A percentile compares a stretch with the other conserved stretches of the same genome.
These are phyloP conservation scores for Apiotrichum porosum DNA, from an alignment of 1,284 basidiomycete genomes.

Conservation along the genomic window DNA sequence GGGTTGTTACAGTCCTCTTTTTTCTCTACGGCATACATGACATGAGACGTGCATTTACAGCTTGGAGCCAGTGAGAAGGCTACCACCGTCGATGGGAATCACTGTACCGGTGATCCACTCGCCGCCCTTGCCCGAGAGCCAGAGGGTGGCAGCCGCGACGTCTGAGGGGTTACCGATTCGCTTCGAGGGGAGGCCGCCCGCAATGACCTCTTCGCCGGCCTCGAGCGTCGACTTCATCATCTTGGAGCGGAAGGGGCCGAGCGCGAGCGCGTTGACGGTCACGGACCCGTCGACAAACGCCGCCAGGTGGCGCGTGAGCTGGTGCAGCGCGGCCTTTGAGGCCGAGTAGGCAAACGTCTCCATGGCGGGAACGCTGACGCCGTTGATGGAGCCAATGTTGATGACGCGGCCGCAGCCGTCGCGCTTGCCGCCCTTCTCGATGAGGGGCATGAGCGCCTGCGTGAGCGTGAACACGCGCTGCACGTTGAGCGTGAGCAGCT, in stretches of 20 bases:
- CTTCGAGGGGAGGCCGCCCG: constrained; percentile 53
- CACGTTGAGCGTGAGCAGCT: constrained; percentile 60
- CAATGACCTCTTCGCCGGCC: constrained; percentile 53
- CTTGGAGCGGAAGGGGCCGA: constrained; percentile 52
- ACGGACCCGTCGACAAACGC: constrained; percentile 61
- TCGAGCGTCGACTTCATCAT: constrained; percentile 61
- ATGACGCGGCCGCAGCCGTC: constrained; percentile 57
- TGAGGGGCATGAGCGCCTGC: constrained; percentile 61
- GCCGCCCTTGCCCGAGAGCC: constrained; percentile 59
- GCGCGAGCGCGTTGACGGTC: constrained; percentile 64
- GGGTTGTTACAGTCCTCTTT: no score
- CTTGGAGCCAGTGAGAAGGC: constrained; percentile 41
- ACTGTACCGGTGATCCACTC: constrained; percentile 63
- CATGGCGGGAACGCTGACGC: constrained; percentile 54
- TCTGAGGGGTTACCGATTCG: constrained; percentile 62
- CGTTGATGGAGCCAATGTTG: constrained; percentile 65
- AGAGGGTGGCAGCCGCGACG: constrained; percentile 60
- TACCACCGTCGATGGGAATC: constrained; percentile 59
- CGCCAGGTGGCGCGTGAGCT: constrained; percentile 59
- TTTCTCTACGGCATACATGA: background rate
- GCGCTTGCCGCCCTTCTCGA: constrained; percentile 55
- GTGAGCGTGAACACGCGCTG: constrained; percentile 67
- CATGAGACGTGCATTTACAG: constrained; percentile 13
- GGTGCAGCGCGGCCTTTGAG: constrained; percentile 55
- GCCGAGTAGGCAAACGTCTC: constrained; percentile 68